Percentiles rank a stretch among this genome's conserved stretches.
Conservation (phyloP, 1,139 yeast species). For the Sugiyamaella sp. region DNA sequence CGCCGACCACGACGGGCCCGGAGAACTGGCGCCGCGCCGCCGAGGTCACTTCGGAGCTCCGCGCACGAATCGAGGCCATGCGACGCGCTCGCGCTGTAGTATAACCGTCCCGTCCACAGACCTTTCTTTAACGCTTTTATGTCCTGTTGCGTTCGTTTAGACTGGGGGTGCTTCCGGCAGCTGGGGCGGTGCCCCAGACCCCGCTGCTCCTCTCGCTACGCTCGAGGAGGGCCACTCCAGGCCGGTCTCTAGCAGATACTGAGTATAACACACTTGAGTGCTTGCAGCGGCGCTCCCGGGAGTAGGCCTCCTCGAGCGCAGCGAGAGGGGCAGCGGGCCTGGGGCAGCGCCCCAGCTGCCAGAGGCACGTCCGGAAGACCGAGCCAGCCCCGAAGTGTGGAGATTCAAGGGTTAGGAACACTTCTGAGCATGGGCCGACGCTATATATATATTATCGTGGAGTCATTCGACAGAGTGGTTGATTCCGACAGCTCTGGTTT, state of each 20-base stretch:
- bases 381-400: too few relatives aligned
- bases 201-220: constrained; percentile 3
- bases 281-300: too few relatives aligned
- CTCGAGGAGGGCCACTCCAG: too few relatives aligned
- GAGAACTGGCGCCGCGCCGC: constrained; percentile 91
- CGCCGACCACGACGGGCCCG: constrained; percentile 20
- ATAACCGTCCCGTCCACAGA: background rate
- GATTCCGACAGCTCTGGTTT: too few relatives aligned
- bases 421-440: too few relatives aligned
- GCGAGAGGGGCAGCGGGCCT: background rate
- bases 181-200: constrained; percentile 19
- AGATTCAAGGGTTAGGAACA: too few relatives aligned
- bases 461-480: too few relatives aligned
- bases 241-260: too few relatives aligned
- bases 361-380: background rate
- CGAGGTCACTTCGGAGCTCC: constrained; percentile 81
- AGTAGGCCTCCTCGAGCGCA: too few relatives aligned
- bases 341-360: background rate
- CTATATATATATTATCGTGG: too few relatives aligned
- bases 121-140: constrained; percentile 5
- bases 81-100: constrained; percentile 42
- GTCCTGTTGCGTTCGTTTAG: background rate
- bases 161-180: background rate
- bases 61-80: constrained; percentile 89
- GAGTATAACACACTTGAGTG: too few relatives aligned